Evolutionary conservation across 768 basidiomycete genomes (phyloP).

Genomic region (Amanita rimosa): DNA sequence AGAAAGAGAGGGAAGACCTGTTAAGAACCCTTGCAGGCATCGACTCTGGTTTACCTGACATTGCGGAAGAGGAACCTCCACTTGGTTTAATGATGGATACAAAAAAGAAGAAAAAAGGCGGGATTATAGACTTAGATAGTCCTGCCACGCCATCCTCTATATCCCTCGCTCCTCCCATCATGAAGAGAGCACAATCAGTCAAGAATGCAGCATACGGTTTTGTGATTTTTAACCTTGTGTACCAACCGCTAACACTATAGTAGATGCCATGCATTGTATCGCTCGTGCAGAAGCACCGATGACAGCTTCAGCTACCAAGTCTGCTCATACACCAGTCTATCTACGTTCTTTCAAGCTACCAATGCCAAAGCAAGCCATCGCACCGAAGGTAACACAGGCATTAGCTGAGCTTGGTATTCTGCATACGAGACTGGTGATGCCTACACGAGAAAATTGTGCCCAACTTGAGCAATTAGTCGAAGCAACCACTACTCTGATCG

Average conservation of each 20-base stretch:
- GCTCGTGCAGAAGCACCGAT: slow-evolving; percentile 48
- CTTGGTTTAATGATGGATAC: slow-evolving; percentile 34
- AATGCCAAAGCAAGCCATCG: slow-evolving; percentile 59
- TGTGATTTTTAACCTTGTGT: slow-evolving; percentile 1
- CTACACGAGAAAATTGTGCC: slow-evolving; percentile 71
- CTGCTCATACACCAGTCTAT: slow-evolving; percentile 67
- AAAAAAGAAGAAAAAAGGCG: slow-evolving; percentile 52
- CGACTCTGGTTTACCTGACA: slow-evolving; percentile 75
- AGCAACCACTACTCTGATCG: slow-evolving; percentile 64
- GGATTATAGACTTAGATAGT: slow-evolving; percentile 29
- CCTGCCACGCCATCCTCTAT: slow-evolving; percentile 34
- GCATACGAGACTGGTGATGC: slow-evolving; percentile 81
- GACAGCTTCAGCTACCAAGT: slow-evolving; percentile 52
- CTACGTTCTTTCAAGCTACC: slow-evolving; percentile 85
- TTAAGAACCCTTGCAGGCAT: slow-evolving; percentile 76
- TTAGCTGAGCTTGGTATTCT: slow-evolving; percentile 70
- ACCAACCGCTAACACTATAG: background rate
- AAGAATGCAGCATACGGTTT: slow-evolving; percentile 53
- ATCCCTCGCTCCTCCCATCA: slow-evolving; percentile 19
- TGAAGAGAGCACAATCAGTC: slow-evolving; percentile 34
- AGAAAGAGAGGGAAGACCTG: slow-evolving; percentile 80
- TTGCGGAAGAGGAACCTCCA: slow-evolving; percentile 55
- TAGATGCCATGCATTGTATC: slow-evolving; percentile 68
- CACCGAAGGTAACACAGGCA: slow-evolving; percentile 66
- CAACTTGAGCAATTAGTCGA: slow-evolving; percentile 67